phyloP scores from a whole-genome alignment of 163 green algal species.

The Scenedesmus sp. region DNA sequence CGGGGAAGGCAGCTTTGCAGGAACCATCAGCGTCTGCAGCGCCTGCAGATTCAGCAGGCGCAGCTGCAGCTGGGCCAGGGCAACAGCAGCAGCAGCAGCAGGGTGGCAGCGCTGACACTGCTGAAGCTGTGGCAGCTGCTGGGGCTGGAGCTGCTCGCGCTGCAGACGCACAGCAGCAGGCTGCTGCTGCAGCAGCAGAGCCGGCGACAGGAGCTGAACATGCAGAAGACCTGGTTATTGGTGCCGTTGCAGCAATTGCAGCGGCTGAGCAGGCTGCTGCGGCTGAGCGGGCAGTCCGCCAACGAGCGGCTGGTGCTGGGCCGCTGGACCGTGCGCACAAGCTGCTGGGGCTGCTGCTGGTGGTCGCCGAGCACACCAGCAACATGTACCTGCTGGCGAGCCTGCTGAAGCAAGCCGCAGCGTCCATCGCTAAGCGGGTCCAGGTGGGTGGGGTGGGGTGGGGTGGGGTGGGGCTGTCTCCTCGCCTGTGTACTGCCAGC shows the following conservation, averaged over 20 bases:
- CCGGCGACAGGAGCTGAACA: not conserved
- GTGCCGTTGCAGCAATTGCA: not conserved
- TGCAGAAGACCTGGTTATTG: not conserved
- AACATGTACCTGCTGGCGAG: not conserved
- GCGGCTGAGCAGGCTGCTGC: not conserved
- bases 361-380: constrained; percentile 11
- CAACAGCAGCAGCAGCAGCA: constrained; percentile 29
- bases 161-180: not conserved
- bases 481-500: not conserved
- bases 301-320: not conserved
- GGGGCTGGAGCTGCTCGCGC: not conserved
- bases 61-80: not conserved
- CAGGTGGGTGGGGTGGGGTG: not conserved
- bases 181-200: not conserved
- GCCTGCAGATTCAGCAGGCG: not conserved
- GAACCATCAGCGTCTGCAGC: constrained; percentile 10
- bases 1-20: not conserved
- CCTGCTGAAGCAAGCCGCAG: constrained; percentile 2
- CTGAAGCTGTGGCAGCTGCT: not conserved
- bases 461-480: not conserved
- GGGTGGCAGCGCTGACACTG: not conserved
- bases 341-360: constrained; percentile 16
- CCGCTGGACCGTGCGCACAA: not conserved
- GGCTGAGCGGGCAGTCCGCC: not conserved
- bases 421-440: not conserved